A percentile compares a stretch with the other conserved stretches of the same genome.
These are phyloP conservation scores for Blastobotrys capitulatus DNA, from an alignment of 1,139 yeast genomes.

Conservation along the genomic window DNA sequence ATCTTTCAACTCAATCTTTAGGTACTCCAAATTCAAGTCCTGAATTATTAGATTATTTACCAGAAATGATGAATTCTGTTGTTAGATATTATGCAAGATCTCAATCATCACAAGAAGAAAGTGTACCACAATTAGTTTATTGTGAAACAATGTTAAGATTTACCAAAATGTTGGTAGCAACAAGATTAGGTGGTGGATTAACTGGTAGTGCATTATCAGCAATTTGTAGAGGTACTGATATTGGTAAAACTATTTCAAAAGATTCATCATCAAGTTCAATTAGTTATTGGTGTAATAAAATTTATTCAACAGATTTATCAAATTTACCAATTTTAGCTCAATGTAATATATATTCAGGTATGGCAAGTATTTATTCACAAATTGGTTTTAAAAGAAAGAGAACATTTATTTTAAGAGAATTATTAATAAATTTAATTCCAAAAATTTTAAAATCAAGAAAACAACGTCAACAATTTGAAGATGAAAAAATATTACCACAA, in stretches of 20 bases:
- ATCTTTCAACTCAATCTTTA: neutral
- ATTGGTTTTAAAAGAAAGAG: slow-evolving; percentile 62
- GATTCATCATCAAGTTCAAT: slow-evolving; percentile 25
- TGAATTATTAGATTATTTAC: slow-evolving; percentile 45
- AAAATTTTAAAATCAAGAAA: slow-evolving; percentile 12
- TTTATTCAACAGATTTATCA: slow-evolving; percentile 48
- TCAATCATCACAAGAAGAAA: slow-evolving; percentile 58
- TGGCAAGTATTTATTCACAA: slow-evolving; percentile 60
- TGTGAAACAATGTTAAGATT: slow-evolving; percentile 66
- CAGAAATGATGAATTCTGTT: slow-evolving; percentile 45
- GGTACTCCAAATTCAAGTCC: slow-evolving; percentile 14
- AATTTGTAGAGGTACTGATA: slow-evolving; percentile 35
- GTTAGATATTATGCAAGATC: slow-evolving; percentile 57
- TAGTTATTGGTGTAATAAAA: slow-evolving; percentile 34
- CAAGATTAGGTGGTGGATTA: slow-evolving; percentile 49
- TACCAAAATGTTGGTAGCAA: slow-evolving; percentile 53
- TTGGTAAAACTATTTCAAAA: slow-evolving; percentile 23
- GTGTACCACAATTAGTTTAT: slow-evolving; percentile 76
- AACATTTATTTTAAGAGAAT: slow-evolving; percentile 60
- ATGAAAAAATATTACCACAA: slow-evolving; percentile 4
- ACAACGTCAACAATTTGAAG: slow-evolving; percentile 12
- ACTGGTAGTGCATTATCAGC: slow-evolving; percentile 40
- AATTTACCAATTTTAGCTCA: slow-evolving; percentile 35
- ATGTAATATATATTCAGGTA: slow-evolving; percentile 51
- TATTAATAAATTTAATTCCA: slow-evolving; percentile 40